phyloP scores from a whole-genome alignment of 208 protist species.

The Leishmania aethiopica region DNA sequence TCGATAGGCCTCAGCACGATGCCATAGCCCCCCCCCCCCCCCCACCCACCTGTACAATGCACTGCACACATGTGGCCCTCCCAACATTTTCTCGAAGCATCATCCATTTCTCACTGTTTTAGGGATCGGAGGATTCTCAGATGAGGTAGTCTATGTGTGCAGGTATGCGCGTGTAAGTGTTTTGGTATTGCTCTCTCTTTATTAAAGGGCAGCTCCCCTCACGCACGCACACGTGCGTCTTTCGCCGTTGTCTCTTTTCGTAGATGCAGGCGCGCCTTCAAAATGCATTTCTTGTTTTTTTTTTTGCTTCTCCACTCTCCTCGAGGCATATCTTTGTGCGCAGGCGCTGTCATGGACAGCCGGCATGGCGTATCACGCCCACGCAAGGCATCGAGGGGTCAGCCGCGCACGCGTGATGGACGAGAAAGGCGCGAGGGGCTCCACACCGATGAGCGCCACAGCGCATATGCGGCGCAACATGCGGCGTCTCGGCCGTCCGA shows the following conservation, averaged over 20 bases:
- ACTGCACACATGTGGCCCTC: not conserved
- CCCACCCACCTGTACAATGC: not conserved
- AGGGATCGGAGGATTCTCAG: not conserved
- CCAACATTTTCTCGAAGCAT: not conserved
- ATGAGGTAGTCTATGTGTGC: not conserved
- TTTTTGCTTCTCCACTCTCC: too few relatives aligned
- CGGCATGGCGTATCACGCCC: not conserved
- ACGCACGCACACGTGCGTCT: not conserved
- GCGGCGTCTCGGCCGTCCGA: not conserved
- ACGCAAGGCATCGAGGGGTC: not conserved
- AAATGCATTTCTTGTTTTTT: too few relatives aligned
- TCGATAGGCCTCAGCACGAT: too few relatives aligned
- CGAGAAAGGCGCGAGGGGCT: not conserved
- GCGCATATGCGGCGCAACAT: not conserved
- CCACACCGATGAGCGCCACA: not conserved
- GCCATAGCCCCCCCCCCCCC: not conserved
- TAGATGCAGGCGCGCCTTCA: not conserved
- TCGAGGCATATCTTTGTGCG: not conserved
- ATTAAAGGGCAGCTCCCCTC: not conserved
- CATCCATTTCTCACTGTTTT: not conserved
- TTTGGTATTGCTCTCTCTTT: too few relatives aligned
- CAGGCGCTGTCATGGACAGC: not conserved
- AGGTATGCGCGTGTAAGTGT: not conserved
- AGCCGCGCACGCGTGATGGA: not conserved
- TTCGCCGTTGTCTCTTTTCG: not conserved